Evolutionary conservation across 257 asterid genomes (phyloP).

Genomic region (Solanum chilense): DNA sequence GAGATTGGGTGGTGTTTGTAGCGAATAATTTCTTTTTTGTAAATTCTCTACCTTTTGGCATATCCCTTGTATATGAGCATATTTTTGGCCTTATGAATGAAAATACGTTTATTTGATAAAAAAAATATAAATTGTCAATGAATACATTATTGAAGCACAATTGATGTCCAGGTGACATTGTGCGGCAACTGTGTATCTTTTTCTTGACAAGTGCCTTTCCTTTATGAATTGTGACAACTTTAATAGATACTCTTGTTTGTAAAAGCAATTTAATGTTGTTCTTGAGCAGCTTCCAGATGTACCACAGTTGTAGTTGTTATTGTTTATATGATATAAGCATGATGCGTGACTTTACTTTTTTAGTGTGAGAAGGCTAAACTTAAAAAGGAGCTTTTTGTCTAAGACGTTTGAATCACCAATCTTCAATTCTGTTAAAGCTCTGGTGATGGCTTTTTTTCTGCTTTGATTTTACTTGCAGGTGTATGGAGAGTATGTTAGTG

Average conservation of each 20-base stretch:
- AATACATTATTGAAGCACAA: not conserved
- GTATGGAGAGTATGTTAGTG: slow-evolving; percentile 93
- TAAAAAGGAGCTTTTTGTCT: not conserved
- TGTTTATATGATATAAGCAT: not conserved
- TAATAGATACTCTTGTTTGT: not conserved
- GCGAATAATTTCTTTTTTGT: no score
- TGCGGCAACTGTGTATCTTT: not conserved
- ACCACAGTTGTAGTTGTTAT: not conserved
- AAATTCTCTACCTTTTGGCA: no score
- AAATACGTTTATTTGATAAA: not conserved
- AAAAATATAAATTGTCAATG: not conserved
- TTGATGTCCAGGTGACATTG: not conserved
- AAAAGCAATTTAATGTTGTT: not conserved
- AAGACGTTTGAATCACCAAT: not conserved
- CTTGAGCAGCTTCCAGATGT: not conserved
- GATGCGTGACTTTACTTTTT: not conserved
- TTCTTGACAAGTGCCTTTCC: not conserved
- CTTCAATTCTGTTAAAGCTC: not conserved
- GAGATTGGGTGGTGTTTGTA: no score
- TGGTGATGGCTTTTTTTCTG: not conserved
- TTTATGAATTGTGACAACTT: not conserved
- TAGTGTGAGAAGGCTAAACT: not conserved
- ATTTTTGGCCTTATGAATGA: not conserved
- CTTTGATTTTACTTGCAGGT: slow-evolving; percentile 32
- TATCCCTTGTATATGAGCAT: no score